Evolutionary conservation across 2,329 filamentous ascomycete species (phyloP), one percentile per base, ranked within the genome.

Genomic region (Trichoderma sp.): DNA sequence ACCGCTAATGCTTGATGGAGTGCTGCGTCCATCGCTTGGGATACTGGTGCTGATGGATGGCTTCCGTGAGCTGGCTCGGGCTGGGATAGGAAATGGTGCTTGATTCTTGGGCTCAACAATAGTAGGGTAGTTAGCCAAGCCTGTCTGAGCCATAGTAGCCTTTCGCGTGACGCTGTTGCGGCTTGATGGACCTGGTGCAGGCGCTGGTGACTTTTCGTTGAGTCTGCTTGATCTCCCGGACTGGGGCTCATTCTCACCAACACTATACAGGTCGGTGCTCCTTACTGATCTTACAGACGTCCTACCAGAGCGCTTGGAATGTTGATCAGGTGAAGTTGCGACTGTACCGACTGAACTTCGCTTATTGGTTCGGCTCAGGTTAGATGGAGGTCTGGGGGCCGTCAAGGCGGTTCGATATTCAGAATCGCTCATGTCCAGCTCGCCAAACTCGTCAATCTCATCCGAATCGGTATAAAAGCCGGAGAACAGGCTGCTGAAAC

Each of bases 31-130:
- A 73, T 97, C 94, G 73, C 88, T 89, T 0, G 87, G 85, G 3
- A 85, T 84, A 78, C 92, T 94, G 65, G 87, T 84, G 75, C 88
- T 91, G 72, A 90, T 81, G 0, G 90, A 88, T 26, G 91, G 87
- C 76, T 92, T 91, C 72, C 94, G 90, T 6, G 95, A 99, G 81
- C 95, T 98, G 34, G 93, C 93, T 71, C 96, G 87, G 3, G 91
- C 91, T 0, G 96, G 96, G 7, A 99, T 97, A 0, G 96, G 95
- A 84, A 97, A 98, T 0, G 96, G 96, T 30, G 96, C 95, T 32
- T 96, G 95, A 67, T 89, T 85, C 34, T 80, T 83, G 69, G 84
- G 73, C 73, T 90, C 93, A 64, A 84, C 86, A 68, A 89, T 81
- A 79, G 87, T 93, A 62, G 91, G 90, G 74, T 95, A 93, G 12